Percentiles rank a stretch among this genome's conserved stretches.
Conservation (phyloP, 2,329 filamentous ascomycete genomes). For the Ceratocystis destructans region DNA sequence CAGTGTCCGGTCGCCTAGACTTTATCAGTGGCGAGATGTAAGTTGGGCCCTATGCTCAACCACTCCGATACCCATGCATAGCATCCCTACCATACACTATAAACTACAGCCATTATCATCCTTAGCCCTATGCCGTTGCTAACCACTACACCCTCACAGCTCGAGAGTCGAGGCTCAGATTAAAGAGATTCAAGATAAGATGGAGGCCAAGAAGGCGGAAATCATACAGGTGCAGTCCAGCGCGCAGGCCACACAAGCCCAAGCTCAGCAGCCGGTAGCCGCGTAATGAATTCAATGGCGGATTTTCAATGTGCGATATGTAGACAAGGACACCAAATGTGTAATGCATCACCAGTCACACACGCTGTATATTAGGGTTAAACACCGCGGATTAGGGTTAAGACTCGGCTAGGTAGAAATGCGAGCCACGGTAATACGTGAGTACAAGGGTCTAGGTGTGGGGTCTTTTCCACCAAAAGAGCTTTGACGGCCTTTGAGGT, state of each 20-base stretch:
- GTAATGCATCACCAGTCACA: not conserved
- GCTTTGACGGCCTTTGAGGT: not conserved
- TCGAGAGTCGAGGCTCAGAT: constrained; percentile 36
- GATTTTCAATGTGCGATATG: not conserved
- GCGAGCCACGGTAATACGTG: too few relatives aligned
- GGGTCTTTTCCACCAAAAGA: not conserved
- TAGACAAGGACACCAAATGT: not conserved
- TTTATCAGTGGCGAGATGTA: constrained; percentile 93
- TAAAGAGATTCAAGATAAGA: constrained; percentile 41
- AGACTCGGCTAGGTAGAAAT: too few relatives aligned
- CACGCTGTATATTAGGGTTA: too few relatives aligned
- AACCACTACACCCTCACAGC: constrained; percentile 18
- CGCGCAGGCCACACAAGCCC: constrained; percentile 29
- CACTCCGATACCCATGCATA: not conserved
- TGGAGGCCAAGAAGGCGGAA: constrained; percentile 45
- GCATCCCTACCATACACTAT: too few relatives aligned
- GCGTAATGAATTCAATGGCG: not conserved
- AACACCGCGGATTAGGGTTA: not conserved
- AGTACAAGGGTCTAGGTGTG: too few relatives aligned
- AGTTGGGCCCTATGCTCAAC: constrained; percentile 24
- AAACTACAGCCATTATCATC: not conserved
- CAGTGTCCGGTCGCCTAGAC: constrained; percentile 78
- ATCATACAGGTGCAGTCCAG: constrained; percentile 43
- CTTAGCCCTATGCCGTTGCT: not conserved
- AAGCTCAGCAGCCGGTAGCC: constrained; percentile 7